These are phyloP conservation scores for Verticillium longisporum DNA, from an alignment of 2,329 filamentous ascomycete species.

Conservation along the genomic window DNA sequence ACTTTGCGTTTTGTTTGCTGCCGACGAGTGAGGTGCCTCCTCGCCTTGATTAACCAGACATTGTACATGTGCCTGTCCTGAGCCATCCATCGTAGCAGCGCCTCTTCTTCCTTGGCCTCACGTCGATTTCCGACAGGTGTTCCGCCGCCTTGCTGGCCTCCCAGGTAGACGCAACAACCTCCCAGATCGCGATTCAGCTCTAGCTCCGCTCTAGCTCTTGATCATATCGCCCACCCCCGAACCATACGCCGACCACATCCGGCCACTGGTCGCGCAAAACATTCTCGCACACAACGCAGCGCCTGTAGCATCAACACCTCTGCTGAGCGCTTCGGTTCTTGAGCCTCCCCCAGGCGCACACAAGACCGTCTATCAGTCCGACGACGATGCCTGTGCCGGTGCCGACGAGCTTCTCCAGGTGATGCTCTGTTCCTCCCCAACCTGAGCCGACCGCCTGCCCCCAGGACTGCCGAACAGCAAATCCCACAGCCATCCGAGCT, in stretches of 20 bases:
- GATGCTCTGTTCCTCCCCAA: neutral
- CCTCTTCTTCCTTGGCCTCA: neutral
- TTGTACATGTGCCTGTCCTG: neutral
- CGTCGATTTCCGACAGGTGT: neutral
- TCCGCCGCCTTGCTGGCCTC: neutral
- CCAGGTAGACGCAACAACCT: neutral
- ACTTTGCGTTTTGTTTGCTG: neutral
- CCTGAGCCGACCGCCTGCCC: slow-evolving; percentile 8
- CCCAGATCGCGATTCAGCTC: neutral
- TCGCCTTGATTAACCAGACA: neutral
- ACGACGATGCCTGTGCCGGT: slow-evolving; percentile 5
- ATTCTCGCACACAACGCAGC: neutral
- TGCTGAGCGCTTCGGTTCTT: neutral
- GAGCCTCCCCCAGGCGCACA: neutral
- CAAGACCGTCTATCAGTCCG: neutral
- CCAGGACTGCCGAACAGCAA: slow-evolving; percentile 15
- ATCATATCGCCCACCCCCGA: neutral
- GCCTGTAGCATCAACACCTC: neutral
- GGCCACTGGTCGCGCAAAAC: neutral
- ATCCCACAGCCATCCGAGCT: slow-evolving; percentile 7
- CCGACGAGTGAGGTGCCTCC: neutral
- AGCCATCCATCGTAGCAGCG: neutral
- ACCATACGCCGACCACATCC: neutral
- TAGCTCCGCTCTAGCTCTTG: neutral
- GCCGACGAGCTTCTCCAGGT: slow-evolving; percentile 7